These are phyloP conservation scores for Aureobasidium sp. DNA, from an alignment of 2,329 filamentous ascomycete genomes.

Conservation along the genomic window DNA sequence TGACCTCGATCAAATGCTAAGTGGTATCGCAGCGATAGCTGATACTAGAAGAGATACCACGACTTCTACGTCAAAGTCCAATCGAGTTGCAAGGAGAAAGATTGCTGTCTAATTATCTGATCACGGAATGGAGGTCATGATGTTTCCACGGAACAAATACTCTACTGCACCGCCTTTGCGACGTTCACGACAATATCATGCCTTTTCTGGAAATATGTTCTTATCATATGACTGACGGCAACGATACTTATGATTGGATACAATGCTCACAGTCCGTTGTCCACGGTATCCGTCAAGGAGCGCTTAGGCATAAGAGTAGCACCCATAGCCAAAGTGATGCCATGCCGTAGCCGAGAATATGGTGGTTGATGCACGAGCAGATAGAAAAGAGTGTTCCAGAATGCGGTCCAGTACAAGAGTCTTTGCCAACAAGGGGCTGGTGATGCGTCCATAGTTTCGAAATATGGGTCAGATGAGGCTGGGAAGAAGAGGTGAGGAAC, in stretches of 20 bases:
- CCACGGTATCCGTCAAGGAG: not conserved
- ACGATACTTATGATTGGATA: not conserved
- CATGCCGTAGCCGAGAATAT: not conserved
- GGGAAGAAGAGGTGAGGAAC: not conserved
- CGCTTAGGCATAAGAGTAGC: not conserved
- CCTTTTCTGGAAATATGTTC: not conserved
- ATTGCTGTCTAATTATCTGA: not conserved
- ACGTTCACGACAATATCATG: not conserved
- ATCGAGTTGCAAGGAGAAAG: not conserved
- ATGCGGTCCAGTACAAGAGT: not conserved
- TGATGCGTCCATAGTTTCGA: not conserved
- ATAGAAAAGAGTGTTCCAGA: not conserved
- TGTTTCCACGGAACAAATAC: too few relatives aligned
- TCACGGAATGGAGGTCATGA: not conserved
- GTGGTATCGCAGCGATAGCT: constrained; percentile 7
- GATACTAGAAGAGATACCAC: not conserved
- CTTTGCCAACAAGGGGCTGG: not conserved
- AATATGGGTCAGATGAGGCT: not conserved
- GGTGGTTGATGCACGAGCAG: not conserved
- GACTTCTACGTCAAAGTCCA: not conserved
- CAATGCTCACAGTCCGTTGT: not conserved
- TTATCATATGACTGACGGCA: not conserved
- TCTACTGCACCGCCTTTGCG: not conserved
- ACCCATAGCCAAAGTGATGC: not conserved
- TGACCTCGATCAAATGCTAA: constrained; percentile 6